A percentile compares a stretch with the other conserved stretches of the same genome.
Conservation (phyloP, 163 green algal genomes). For the Smithsoniella earleae region DNA sequence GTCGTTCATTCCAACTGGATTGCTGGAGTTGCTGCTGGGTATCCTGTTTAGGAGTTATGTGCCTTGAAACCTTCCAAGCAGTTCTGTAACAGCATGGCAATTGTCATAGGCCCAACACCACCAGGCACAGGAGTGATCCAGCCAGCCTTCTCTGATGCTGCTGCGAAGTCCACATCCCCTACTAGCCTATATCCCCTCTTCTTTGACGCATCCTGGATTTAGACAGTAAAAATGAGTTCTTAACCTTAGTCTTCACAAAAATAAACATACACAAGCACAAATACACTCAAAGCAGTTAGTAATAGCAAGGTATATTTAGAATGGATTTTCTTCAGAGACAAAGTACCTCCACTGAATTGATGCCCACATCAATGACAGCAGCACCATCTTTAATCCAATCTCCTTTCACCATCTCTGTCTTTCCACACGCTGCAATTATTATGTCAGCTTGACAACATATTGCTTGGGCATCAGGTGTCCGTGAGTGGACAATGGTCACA, state of each 20-base stretch:
- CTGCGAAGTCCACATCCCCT: conserved; percentile 47
- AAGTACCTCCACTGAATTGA: conserved; percentile 77
- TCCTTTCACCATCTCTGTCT: conserved; percentile 65
- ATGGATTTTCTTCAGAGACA: too few species aligned
- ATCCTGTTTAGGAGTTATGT: too few species aligned
- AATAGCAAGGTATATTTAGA: too few species aligned
- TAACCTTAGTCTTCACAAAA: too few species aligned
- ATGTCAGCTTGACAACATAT: conserved; percentile 84
- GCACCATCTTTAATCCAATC: conserved; percentile 91
- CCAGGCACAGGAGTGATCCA: conserved; percentile 79
- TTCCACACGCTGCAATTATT: conserved; percentile 80
- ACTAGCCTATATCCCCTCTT: conserved; percentile 60
- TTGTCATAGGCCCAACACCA: conserved; percentile 97
- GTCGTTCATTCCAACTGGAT: too few species aligned
- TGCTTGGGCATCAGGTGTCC: conserved; percentile 55
- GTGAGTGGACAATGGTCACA: conserved; percentile 84
- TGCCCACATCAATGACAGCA: conserved; percentile 94
- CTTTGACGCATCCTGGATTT: conserved; percentile 41
- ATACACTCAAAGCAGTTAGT: too few species aligned
- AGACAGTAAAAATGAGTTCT: too few species aligned
- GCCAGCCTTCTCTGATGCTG: conserved; percentile 38
- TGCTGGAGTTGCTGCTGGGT: too few species aligned
- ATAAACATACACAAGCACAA: too few species aligned
- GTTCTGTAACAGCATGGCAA: conserved; percentile 92
- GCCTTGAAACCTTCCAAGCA: conserved; percentile 48